Evolutionary conservation across 208 protist species (phyloP).

Genomic region (Trichomonas gallinae): DNA sequence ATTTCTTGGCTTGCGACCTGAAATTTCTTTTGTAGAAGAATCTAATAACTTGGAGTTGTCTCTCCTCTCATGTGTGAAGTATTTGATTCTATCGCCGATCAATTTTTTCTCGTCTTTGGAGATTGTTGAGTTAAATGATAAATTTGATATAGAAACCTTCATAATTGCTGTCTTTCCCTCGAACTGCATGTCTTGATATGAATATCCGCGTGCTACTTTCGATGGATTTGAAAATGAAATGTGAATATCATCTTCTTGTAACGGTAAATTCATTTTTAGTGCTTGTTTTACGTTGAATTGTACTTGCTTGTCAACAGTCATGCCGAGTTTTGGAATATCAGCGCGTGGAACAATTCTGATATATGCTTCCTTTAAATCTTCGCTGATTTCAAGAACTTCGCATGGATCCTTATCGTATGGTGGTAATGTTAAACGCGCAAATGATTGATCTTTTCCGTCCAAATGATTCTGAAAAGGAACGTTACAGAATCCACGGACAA

Average conservation of each 20-base stretch:
- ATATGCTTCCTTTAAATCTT: neutral
- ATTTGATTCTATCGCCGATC: neutral
- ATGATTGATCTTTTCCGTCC: neutral
- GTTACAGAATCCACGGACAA: neutral
- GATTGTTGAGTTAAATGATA: neutral
- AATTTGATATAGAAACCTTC: neutral
- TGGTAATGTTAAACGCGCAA: neutral
- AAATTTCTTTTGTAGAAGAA: neutral
- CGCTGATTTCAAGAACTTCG: neutral
- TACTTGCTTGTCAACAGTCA: neutral
- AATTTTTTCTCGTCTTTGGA: neutral
- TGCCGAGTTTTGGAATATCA: neutral
- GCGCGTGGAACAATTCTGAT: neutral
- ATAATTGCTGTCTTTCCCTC: neutral
- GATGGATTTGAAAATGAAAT: neutral
- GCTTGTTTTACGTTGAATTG: neutral
- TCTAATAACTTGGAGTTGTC: neutral
- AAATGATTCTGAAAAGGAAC: neutral
- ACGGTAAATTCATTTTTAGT: neutral
- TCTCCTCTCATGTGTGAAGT: neutral
- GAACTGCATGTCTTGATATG: neutral
- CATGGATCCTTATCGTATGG: neutral
- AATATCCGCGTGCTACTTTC: neutral
- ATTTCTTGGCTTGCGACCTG: too few relatives aligned
- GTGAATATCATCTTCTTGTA: neutral